Evolutionary conservation across 1,139 yeast genomes (phyloP).

Genomic region (Protomyces arabidopsidicola): DNA sequence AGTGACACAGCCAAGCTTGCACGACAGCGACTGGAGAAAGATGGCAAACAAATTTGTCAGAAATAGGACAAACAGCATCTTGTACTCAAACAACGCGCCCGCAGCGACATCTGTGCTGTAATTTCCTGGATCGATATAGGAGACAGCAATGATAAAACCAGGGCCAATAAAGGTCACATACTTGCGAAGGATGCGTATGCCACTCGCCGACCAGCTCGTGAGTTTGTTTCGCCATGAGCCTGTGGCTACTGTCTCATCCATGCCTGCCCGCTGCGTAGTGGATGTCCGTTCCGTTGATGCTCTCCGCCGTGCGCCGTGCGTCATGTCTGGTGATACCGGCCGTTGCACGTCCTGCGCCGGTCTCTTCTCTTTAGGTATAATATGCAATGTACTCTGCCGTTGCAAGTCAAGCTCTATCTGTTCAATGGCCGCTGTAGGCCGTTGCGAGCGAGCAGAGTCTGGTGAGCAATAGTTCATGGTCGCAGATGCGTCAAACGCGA

Average conservation of each 20-base stretch:
- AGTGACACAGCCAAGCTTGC: slow-evolving; percentile 83
- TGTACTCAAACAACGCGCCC: slow-evolving; percentile 81
- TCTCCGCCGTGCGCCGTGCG: background rate
- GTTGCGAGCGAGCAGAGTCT: background rate
- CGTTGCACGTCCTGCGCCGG: background rate
- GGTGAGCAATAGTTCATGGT: background rate
- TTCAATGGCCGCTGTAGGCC: background rate
- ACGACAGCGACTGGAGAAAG: slow-evolving; percentile 73
- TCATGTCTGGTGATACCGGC: background rate
- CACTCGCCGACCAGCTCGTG: background rate
- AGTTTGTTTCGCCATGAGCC: background rate
- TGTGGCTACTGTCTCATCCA: background rate
- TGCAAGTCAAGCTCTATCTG: background rate
- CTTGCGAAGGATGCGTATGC: background rate
- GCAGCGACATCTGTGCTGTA: slow-evolving; percentile 93
- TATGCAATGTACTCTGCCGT: background rate
- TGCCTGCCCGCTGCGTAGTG: background rate
- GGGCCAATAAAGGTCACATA: slow-evolving; percentile 56
- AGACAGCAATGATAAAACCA: slow-evolving; percentile 90
- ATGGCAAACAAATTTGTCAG: slow-evolving; percentile 84
- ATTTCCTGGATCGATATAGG: slow-evolving; percentile 97
- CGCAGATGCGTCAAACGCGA: too few species aligned
- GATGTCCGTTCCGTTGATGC: background rate
- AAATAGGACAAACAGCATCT: slow-evolving; percentile 71
- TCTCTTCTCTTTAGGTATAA: background rate